Conservation (phyloP, 495 filamentous ascomycete genomes). For the Trichocladium uniseriatum region DNA sequence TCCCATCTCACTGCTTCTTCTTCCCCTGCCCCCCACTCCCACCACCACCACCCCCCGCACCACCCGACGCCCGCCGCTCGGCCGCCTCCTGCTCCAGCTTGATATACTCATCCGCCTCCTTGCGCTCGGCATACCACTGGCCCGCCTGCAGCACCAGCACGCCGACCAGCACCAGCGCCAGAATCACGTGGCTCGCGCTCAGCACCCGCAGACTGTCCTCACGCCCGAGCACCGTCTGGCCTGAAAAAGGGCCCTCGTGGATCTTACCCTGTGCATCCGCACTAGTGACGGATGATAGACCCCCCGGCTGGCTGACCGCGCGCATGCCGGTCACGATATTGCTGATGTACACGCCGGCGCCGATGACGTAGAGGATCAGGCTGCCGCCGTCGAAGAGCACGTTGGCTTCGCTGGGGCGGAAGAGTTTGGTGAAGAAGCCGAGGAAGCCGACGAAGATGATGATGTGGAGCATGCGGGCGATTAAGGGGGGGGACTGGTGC, state of each 20-base stretch:
- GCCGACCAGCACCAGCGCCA: constrained; percentile 83
- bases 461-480: constrained; percentile 88
- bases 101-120: constrained; percentile 68
- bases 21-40: too few species aligned
- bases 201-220: constrained; percentile 86
- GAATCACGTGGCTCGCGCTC: constrained; percentile 90
- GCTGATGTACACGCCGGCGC: constrained; percentile 80
- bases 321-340: constrained; percentile 93
- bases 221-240: constrained; percentile 48
- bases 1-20: too few species aligned
- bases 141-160: constrained; percentile 91
- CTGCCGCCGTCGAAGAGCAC: constrained; percentile 92
- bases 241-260: constrained; percentile 33
- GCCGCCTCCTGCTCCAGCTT: constrained; percentile 7
- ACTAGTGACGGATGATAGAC: not conserved
- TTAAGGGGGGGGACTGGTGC: constrained; percentile 77
- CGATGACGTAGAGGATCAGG: constrained; percentile 84
- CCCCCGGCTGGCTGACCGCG: constrained; percentile 45
- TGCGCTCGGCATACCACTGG: constrained; percentile 96
- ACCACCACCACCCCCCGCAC: not conserved
- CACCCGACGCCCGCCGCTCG: constrained; percentile 1
- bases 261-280: constrained; percentile 43
- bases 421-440: constrained; percentile 89
- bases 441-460: constrained; percentile 78
- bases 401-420: constrained; percentile 83